Conservation (phyloP, 768 basidiomycete genomes). For the Suillus clintonianus region DNA sequence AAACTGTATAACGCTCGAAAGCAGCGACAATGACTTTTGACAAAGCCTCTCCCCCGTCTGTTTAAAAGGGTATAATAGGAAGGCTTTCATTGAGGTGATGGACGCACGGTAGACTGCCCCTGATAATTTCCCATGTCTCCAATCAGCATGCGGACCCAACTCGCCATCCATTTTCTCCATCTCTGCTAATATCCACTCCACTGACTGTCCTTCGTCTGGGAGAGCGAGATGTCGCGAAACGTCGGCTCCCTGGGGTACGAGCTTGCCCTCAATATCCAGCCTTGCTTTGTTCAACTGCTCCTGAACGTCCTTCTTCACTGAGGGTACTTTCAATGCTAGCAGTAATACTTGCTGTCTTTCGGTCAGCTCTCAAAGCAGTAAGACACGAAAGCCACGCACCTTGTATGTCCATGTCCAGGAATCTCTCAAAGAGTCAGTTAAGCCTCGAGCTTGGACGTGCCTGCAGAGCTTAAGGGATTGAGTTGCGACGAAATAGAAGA, state of each 20-base stretch:
- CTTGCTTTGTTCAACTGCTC: conserved; percentile 65
- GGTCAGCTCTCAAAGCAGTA: not conserved
- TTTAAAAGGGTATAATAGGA: not conserved
- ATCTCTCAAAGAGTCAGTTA: conserved; percentile 28
- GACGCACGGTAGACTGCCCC: conserved; percentile 84
- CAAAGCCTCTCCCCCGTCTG: conserved; percentile 84
- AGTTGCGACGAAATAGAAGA: conserved; percentile 33
- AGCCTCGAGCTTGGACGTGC: conserved; percentile 41
- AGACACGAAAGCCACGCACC: conserved; percentile 14
- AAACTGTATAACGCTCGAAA: conserved; percentile 78
- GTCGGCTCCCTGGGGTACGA: conserved; percentile 63
- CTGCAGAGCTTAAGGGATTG: conserved; percentile 29
- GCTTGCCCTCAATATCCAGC: conserved; percentile 62
- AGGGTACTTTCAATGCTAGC: conserved; percentile 62
- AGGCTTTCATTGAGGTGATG: not conserved
- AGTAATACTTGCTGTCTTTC: conserved; percentile 50
- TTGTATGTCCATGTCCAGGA: conserved; percentile 29
- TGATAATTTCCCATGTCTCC: conserved; percentile 73
- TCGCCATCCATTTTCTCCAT: conserved; percentile 81
- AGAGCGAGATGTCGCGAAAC: conserved; percentile 68
- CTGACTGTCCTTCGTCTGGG: conserved; percentile 61
- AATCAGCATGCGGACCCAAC: conserved; percentile 47
- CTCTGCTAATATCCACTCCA: conserved; percentile 75
- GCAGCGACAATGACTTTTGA: conserved; percentile 78
- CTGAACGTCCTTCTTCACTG: conserved; percentile 58